A percentile compares a stretch with the other conserved stretches of the same genome.
phyloP scores from a whole-genome alignment of 2,329 filamentous ascomycete species.

The Xylariaceae sp. region DNA sequence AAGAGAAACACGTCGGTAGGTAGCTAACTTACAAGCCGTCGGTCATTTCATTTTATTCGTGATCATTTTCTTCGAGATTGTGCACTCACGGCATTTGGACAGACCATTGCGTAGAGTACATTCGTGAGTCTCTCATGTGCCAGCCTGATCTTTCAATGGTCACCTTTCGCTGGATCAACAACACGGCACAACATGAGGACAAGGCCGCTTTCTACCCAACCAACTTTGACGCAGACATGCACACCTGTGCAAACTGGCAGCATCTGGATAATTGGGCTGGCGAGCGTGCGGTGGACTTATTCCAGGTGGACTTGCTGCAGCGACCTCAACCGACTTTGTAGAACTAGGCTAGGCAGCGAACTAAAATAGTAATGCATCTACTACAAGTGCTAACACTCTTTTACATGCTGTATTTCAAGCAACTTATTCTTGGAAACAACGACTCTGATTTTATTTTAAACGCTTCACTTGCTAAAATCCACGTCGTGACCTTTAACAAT shows the following conservation, averaged over 20 bases:
- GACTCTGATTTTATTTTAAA: too few relatives aligned
- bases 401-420: too few relatives aligned
- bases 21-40: background rate
- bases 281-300: slow-evolving; percentile 15
- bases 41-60: background rate
- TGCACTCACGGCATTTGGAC: background rate
- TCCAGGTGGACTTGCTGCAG: slow-evolving; percentile 14
- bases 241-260: slow-evolving; percentile 20
- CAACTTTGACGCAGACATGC: slow-evolving; percentile 17
- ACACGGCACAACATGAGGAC: slow-evolving; percentile 18
- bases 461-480: too few relatives aligned
- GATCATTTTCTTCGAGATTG: too few relatives aligned
- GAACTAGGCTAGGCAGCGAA: too few relatives aligned
- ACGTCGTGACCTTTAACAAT: too few relatives aligned
- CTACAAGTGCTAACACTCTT: too few relatives aligned
- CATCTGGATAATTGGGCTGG: slow-evolving; percentile 12
- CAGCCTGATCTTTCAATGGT: slow-evolving; percentile 19
- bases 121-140: slow-evolving; percentile 19
- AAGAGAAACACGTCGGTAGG: slow-evolving; percentile 14
- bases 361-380: too few relatives aligned
- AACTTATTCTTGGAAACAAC: too few relatives aligned
- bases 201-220: slow-evolving; percentile 18
- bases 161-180: slow-evolving; percentile 21
- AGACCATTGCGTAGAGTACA: slow-evolving; percentile 22
- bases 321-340: slow-evolving; percentile 10